phyloP scores from a whole-genome alignment of 805 yeast genomes.

The Nakazawaea siamensis region DNA sequence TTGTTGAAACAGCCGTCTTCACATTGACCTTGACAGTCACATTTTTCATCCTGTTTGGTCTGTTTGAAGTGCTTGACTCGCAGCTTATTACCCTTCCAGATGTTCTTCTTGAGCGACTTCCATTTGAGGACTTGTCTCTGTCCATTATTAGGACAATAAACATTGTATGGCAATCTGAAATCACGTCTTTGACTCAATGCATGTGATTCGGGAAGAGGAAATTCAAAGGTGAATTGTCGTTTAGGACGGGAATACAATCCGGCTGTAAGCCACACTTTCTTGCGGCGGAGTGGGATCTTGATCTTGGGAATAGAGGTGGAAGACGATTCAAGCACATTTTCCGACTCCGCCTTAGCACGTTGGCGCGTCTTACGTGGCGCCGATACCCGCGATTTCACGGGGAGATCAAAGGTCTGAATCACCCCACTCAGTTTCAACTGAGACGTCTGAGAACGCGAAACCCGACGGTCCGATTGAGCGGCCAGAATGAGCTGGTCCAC shows the following conservation, averaged over 20 bases:
- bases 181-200: conserved; percentile 13
- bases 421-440: no score
- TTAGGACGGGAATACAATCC: conserved; percentile 15
- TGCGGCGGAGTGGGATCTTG: no score
- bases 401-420: no score
- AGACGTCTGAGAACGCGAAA: no score
- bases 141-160: conserved; percentile 23
- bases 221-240: no score
- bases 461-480: no score
- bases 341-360: no score
- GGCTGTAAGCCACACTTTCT: conserved; percentile 16
- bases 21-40: conserved; percentile 20
- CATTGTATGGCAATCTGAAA: conserved; percentile 25
- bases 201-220: no score
- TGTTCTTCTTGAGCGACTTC: conserved; percentile 18
- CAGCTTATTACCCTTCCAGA: conserved; percentile 9
- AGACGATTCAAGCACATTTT: no score
- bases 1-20: conserved; percentile 26
- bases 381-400: no score
- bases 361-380: no score
- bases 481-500: background rate
- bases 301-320: no score
- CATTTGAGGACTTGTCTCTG: conserved; percentile 19
- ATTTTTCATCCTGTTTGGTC: conserved; percentile 7
- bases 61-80: conserved; percentile 3